Evolutionary conservation across 164 flowering plant genomes (phyloP).

Genomic region (Platanus orientalis): DNA sequence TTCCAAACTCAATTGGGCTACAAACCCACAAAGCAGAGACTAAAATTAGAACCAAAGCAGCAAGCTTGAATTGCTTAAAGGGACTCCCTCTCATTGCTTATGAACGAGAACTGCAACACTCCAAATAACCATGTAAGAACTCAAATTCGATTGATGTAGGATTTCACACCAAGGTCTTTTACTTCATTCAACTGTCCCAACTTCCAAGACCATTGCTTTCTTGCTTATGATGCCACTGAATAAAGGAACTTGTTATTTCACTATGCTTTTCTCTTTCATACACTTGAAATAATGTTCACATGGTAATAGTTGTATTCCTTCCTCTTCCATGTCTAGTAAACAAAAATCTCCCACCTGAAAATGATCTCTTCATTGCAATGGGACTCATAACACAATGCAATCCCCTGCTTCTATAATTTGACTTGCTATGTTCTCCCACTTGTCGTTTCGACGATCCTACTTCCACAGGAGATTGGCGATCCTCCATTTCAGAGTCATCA

Average conservation of each 20-base stretch:
- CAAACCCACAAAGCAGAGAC: background rate
- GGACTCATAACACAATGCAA: slow-evolving; percentile 40
- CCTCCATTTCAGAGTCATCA: slow-evolving; percentile 17
- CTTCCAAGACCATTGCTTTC: background rate
- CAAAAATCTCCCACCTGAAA: slow-evolving; percentile 61
- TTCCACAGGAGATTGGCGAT: slow-evolving; percentile 1
- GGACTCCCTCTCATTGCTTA: background rate
- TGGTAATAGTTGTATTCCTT: slow-evolving; percentile 19
- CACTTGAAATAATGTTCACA: slow-evolving; percentile 1
- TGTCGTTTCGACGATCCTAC: slow-evolving; percentile 32
- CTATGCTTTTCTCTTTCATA: background rate
- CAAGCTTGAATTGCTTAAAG: background rate
- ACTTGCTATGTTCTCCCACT: slow-evolving; percentile 25
- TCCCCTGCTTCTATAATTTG: slow-evolving; percentile 21
- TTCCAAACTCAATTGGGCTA: background rate
- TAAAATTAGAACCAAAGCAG: background rate
- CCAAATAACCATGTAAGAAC: background rate
- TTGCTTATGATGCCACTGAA: background rate
- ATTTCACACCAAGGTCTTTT: too few relatives aligned
- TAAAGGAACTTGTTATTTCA: background rate
- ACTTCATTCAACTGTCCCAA: too few relatives aligned
- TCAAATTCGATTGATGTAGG: background rate
- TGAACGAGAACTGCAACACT: background rate
- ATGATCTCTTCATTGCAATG: slow-evolving; percentile 54
- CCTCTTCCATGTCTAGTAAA: slow-evolving; percentile 38